Evolutionary conservation across 257 asterid species (phyloP), one percentile per base, ranked within the genome.

Genomic region (Prunella vulgaris): DNA sequence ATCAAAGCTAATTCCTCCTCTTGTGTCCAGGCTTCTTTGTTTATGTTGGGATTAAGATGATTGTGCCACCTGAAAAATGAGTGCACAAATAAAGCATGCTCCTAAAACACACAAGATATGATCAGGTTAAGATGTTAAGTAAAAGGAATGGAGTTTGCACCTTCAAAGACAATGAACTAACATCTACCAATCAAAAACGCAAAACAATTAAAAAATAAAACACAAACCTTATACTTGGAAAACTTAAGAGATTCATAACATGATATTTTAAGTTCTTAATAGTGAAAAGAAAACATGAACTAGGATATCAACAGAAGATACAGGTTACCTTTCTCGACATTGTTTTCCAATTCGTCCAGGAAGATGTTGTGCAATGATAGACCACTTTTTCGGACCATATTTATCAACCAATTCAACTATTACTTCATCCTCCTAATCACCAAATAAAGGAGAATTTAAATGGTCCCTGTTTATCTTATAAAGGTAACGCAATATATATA

Each of bases 331-430:
- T 87, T 92, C 98, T 60, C 99, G 88, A 40, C 99, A 94, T 76
- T 94, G 99, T 78, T 94, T 94, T 73, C 99, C 99, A 49, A 94
- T 94, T 71, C 99, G 97, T 40, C 99, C 99, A 25, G 95, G 97
- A 70, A 94, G 95, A 84, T 86, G 92, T 65, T 89, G 93, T 52
- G 99, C 85, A 75, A 94, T 91, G 28, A 96, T 88, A 80, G 99
- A 91, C 99, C 99, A 94, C 72, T 94, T 94, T 83, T 94, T 94
- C 6, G 99, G 95, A 49, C 99, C 99, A 79, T 84, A 86, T 79
- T 74, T 87, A 35, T 86, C 78, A 64, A 94, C 99, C 83, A 92
- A 49, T 65, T 91, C 96, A 69, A 83, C 67, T 61, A 94, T 94
- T 46, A 73, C 80, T 72, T 86, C 98, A 80, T 94, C 99, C 90